Evolutionary conservation across 2,329 filamentous ascomycete genomes (phyloP).

Genomic region (Thielaviopsis ethacetica): DNA sequence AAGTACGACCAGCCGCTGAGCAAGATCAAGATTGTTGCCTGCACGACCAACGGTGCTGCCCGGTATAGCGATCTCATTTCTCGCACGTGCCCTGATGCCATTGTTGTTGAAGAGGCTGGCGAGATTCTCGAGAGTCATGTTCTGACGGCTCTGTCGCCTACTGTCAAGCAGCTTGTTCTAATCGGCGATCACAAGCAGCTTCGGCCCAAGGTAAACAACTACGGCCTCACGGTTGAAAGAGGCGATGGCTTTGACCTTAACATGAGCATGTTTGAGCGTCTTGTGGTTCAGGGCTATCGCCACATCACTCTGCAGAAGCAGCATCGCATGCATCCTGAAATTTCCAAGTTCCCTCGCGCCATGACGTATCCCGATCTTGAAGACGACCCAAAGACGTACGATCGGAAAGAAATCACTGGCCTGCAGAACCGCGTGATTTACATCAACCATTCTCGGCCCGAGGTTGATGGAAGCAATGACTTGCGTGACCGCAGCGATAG

Average conservation of each 20-base stretch:
- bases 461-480: neutral
- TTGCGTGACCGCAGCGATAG: constrained; percentile 24
- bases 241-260: constrained; percentile 27
- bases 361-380: constrained; percentile 46
- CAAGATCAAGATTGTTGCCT: constrained; percentile 46
- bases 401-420: constrained; percentile 34
- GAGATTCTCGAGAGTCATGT: constrained; percentile 48
- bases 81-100: constrained; percentile 36
- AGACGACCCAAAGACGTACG: constrained; percentile 34
- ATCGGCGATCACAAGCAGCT: constrained; percentile 64
- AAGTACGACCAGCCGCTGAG: constrained; percentile 27
- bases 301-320: constrained; percentile 42
- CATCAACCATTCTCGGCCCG: constrained; percentile 34
- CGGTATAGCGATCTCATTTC: constrained; percentile 39
- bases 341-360: constrained; percentile 39
- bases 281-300: constrained; percentile 38
- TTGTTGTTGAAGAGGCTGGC: constrained; percentile 57
- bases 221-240: constrained; percentile 39
- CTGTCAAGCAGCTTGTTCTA: constrained; percentile 46
- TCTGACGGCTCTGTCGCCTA: constrained; percentile 37
- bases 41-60: constrained; percentile 55
- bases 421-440: constrained; percentile 46
- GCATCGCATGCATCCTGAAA: constrained; percentile 53
- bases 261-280: constrained; percentile 49
- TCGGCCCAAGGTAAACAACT: constrained; percentile 49